Percentiles rank a stretch among this genome's conserved stretches.
phyloP scores from a whole-genome alignment of 352 stramenopile genomes.

The Globisporangium iwayamae region DNA sequence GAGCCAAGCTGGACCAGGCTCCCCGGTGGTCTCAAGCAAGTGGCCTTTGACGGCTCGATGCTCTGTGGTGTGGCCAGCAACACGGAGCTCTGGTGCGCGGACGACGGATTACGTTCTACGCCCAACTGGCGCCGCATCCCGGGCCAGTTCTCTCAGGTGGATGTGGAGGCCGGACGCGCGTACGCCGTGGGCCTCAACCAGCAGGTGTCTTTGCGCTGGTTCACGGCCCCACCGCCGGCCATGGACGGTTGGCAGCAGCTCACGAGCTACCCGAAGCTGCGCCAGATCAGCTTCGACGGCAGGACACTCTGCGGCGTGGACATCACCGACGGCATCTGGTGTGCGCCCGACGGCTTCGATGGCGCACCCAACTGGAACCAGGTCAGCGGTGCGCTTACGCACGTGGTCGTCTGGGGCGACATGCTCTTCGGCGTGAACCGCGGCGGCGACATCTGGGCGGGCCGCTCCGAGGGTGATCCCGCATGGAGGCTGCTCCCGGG shows the following conservation, averaged over 20 bases:
- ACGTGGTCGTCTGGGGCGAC: constrained; percentile 28
- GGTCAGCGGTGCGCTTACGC: constrained; percentile 15
- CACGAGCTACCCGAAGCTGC: constrained; percentile 12
- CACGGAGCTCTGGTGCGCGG: constrained; percentile 17
- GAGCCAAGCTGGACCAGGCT: constrained; percentile 17
- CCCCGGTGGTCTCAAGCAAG: constrained; percentile 11
- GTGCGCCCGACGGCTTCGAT: constrained; percentile 18
- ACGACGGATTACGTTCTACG: constrained; percentile 6
- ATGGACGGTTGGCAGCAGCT: constrained; percentile 16
- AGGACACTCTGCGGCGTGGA: constrained; percentile 17
- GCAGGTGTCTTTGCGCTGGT: constrained; percentile 14
- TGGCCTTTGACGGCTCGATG: constrained; percentile 24
- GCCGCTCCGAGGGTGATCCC: constrained; percentile 2
- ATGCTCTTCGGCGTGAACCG: constrained; percentile 19
- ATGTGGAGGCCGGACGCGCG: constrained; percentile 20
- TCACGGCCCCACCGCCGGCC: constrained; percentile 12
- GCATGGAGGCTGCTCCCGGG: constrained; percentile 18
- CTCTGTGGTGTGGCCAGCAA: constrained; percentile 20
- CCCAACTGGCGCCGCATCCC: constrained; percentile 17
- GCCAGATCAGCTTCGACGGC: constrained; percentile 23
- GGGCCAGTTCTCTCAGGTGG: constrained; percentile 18
- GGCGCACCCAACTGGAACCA: constrained; percentile 20
- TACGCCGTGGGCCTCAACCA: constrained; percentile 10
- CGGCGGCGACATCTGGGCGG: constrained; percentile 19
- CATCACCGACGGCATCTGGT: constrained; percentile 14